Evolutionary conservation across 1,284 basidiomycete genomes (phyloP).

Genomic region (Crepidotus sp.): DNA sequence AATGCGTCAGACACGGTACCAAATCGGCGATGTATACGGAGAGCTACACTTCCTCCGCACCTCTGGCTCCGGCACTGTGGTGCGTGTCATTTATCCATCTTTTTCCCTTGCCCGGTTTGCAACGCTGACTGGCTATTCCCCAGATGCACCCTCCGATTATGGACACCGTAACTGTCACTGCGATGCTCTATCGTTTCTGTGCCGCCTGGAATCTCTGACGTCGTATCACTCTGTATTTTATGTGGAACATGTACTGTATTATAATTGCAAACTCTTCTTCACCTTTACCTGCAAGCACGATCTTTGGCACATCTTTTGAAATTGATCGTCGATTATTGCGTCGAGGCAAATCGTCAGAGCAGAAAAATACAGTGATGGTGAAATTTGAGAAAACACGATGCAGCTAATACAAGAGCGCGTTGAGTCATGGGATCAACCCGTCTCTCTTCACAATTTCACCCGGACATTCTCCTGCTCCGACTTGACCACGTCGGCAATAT

Average conservation of each 20-base stretch:
- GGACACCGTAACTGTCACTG: constrained; percentile 75
- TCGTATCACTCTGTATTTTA: constrained; percentile 3
- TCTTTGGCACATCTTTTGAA: constrained; percentile 11
- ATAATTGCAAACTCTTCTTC: constrained; percentile 8
- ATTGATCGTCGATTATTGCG: constrained; percentile 10
- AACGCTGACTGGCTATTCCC: constrained; percentile 19
- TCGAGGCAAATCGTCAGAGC: neutral
- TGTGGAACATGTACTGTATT: constrained; percentile 11
- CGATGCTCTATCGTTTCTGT: constrained; percentile 76
- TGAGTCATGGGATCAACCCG: constrained; percentile 9
- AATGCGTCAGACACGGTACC: constrained; percentile 64
- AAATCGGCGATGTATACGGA: constrained; percentile 74
- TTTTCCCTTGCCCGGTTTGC: constrained; percentile 13
- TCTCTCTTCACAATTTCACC: constrained; percentile 51
- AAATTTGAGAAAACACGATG: constrained; percentile 17
- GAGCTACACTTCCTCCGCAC: constrained; percentile 72
- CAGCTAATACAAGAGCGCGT: constrained; percentile 6
- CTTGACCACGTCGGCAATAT: constrained; percentile 63
- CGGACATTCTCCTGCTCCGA: constrained; percentile 37
- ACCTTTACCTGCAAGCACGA: constrained; percentile 3
- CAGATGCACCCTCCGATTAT: constrained; percentile 81
- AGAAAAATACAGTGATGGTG: constrained; percentile 1
- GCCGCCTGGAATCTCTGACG: constrained; percentile 55
- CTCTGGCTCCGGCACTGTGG: constrained; percentile 72
- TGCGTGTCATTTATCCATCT: constrained; percentile 31